phyloP scores from a whole-genome alignment of 192 early-diverging fungal species.

The Chytriomyces confervae region DNA sequence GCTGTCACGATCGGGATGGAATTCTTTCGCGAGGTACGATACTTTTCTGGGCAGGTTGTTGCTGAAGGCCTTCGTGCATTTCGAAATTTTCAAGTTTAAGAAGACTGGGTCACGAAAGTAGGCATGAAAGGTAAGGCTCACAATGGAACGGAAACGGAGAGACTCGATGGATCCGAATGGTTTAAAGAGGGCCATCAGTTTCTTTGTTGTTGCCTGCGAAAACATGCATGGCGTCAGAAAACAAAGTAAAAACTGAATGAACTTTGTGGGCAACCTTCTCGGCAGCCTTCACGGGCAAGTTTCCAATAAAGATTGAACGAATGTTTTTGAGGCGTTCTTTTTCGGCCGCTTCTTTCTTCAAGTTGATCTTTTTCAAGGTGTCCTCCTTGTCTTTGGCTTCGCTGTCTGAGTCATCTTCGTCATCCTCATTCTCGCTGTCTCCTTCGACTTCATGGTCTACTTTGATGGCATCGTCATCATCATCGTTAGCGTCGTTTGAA shows the following conservation, averaged over 20 bases:
- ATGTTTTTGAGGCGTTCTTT: constrained; percentile 53
- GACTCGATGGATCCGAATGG: constrained; percentile 78
- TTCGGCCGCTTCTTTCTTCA: constrained; percentile 46
- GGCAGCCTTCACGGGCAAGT: constrained; percentile 73
- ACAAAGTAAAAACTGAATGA: constrained; percentile 11
- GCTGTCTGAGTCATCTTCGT: constrained; percentile 45
- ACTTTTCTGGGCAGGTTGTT: constrained; percentile 75
- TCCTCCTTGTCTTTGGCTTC: constrained; percentile 44
- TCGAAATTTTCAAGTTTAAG: constrained; percentile 18
- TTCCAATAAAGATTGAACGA: constrained; percentile 95
- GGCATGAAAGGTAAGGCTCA: constrained; percentile 38
- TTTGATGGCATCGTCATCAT: constrained; percentile 6
- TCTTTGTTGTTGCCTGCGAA: constrained; percentile 61
- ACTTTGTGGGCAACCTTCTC: constrained; percentile 53
- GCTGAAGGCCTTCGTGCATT: constrained; percentile 55
- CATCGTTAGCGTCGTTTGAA: constrained; percentile 4
- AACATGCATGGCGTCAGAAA: constrained; percentile 9
- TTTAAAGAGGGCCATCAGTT: constrained; percentile 71
- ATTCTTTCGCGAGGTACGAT: constrained; percentile 81
- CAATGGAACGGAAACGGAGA: constrained; percentile 90
- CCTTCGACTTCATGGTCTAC: constrained; percentile 25
- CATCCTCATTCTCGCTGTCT: constrained; percentile 23
- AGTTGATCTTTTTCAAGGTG: constrained; percentile 38
- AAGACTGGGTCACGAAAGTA: not conserved
- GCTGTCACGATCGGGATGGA: constrained; percentile 83